Percentiles rank a stretch among this genome's conserved stretches.
These are phyloP conservation scores for Thelonectria discophora DNA, from an alignment of 2,329 filamentous ascomycete species.

Conservation along the genomic window DNA sequence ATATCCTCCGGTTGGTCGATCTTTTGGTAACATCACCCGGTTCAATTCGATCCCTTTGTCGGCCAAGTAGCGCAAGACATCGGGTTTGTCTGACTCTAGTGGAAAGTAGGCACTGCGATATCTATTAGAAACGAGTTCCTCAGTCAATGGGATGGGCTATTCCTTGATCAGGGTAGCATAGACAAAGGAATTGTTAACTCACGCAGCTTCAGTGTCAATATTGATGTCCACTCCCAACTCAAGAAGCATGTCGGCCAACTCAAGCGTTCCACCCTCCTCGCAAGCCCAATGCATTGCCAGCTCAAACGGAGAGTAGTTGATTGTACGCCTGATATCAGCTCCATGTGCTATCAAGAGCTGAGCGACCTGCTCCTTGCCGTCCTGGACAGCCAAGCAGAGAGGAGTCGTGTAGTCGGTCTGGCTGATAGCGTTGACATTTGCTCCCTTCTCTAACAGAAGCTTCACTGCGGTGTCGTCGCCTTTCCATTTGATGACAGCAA, in stretches of 20 bases:
- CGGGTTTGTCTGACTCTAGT: background rate
- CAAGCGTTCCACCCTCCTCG: background rate
- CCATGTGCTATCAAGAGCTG: background rate
- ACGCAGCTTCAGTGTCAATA: background rate
- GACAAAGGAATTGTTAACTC: background rate
- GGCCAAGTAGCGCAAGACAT: background rate
- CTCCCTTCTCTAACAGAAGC: background rate
- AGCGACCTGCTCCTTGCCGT: background rate
- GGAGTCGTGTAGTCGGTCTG: background rate
- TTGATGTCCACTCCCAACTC: background rate
- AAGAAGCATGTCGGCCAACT: conserved; percentile 3
- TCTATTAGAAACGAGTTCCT: background rate
- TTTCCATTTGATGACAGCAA: background rate
- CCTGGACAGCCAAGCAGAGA: background rate
- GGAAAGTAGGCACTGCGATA: background rate
- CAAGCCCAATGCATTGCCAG: background rate
- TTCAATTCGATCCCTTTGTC: conserved; percentile 3
- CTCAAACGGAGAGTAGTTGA: conserved; percentile 1
- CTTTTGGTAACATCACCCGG: background rate
- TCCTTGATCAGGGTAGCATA: too few species aligned
- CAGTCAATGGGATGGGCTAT: background rate
- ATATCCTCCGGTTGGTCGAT: background rate
- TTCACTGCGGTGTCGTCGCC: background rate
- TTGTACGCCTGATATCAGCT: background rate
- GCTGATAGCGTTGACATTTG: conserved; percentile 1